Conservation (phyloP, 495 filamentous ascomycete species). For the Aeminium ludgeri region DNA sequence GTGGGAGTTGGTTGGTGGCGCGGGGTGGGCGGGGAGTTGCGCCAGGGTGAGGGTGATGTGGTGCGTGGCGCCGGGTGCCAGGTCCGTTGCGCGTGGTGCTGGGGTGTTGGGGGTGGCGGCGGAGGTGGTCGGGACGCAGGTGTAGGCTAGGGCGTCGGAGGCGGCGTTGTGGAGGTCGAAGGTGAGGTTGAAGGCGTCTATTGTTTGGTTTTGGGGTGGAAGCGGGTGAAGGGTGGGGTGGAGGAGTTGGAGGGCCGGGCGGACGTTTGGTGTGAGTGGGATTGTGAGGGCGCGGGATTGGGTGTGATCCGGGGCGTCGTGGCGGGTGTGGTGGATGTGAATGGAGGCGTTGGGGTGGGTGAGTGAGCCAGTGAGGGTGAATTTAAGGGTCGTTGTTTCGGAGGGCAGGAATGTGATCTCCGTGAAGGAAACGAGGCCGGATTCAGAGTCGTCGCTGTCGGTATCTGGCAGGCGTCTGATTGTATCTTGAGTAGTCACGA, state of each 20-base stretch:
- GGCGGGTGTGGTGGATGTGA: slow-evolving; percentile 63
- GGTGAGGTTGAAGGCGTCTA: slow-evolving; percentile 33
- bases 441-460: slow-evolving; percentile 58
- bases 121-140: background rate
- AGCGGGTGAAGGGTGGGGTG: slow-evolving; percentile 63
- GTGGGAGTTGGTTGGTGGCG: too few relatives aligned
- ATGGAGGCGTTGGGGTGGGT: slow-evolving; percentile 67
- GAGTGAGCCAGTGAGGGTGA: slow-evolving; percentile 32
- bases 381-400: slow-evolving; percentile 73
- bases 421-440: too few relatives aligned
- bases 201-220: slow-evolving; percentile 48
- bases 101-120: too few relatives aligned
- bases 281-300: slow-evolving; percentile 72
- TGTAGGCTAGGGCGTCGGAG: slow-evolving; percentile 39
- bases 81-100: too few relatives aligned
- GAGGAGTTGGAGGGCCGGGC: slow-evolving; percentile 67
- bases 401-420: slow-evolving; percentile 54
- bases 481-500: slow-evolving; percentile 29
- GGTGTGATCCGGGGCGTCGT: slow-evolving; percentile 48
- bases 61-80: too few relatives aligned
- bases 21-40: too few relatives aligned
- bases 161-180: slow-evolving; percentile 80
- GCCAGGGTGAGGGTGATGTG: too few relatives aligned
- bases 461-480: slow-evolving; percentile 51
- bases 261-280: slow-evolving; percentile 76